These are phyloP conservation scores for Epicoccum nigrum DNA, from an alignment of 2,329 filamentous ascomycete species.

Conservation along the genomic window DNA sequence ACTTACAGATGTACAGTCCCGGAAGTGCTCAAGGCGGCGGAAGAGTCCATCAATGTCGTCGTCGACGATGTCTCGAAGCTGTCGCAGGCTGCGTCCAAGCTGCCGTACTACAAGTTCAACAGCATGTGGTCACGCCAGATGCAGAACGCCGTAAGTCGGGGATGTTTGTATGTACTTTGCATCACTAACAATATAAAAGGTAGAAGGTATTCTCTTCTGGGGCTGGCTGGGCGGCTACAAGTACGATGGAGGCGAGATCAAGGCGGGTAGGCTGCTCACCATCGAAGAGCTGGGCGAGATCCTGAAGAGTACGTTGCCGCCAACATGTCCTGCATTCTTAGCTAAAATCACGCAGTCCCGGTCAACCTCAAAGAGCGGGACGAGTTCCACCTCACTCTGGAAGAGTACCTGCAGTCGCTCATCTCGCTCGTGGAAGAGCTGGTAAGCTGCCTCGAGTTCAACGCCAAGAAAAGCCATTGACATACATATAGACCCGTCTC, in stretches of 20 bases:
- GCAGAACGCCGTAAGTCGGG: constrained; percentile 71
- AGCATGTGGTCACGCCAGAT: constrained; percentile 81
- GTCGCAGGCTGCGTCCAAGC: constrained; percentile 74
- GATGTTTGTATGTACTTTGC: background rate
- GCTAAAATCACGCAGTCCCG: constrained; percentile 65
- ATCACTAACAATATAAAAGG: constrained; percentile 46
- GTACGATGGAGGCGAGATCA: constrained; percentile 57
- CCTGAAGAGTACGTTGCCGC: constrained; percentile 65
- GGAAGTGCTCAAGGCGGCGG: constrained; percentile 71
- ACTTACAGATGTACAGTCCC: constrained; percentile 60
- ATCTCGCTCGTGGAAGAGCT: constrained; percentile 90
- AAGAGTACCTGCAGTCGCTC: constrained; percentile 92
- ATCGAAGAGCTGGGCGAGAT: constrained; percentile 85
- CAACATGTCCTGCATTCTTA: too few relatives aligned
- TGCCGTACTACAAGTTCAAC: constrained; percentile 99
- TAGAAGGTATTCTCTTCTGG: constrained; percentile 64
- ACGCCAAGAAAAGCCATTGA: background rate
- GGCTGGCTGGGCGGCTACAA: constrained; percentile 81
- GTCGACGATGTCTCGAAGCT: constrained; percentile 74
- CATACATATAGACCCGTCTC: constrained; percentile 68
- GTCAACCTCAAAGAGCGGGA: constrained; percentile 90
- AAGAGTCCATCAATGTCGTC: constrained; percentile 73
- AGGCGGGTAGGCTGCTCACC: constrained; percentile 72
- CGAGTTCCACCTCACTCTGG: constrained; percentile 92
- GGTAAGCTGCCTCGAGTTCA: constrained; percentile 44